Base-by-base conservation (phyloP, 2,329 filamentous ascomycete genomes). In the Xylariaceae sp. region DNA sequence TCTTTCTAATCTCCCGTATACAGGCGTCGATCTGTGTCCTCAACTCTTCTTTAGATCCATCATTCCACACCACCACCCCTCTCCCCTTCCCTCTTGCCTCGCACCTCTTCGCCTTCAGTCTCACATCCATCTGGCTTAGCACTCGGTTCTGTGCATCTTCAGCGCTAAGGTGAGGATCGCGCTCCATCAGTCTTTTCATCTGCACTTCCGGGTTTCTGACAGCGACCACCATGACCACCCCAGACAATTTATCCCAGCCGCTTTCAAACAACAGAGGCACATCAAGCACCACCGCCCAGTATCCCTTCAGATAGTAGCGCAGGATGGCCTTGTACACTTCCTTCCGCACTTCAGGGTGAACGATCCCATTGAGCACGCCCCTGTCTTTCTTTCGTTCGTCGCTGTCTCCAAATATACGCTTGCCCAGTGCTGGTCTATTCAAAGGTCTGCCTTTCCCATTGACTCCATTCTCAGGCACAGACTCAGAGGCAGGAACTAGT, bases 251-350 rank as follows among this genome's bases (percentile, higher is more conserved):
- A 72, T 99, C 94, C 73, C 96, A 86, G 2, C 86, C 85, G 63
- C 85, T 88, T 78, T 99, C 94, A 65, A 97, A 97, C 35, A 99
- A 80, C 48, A 99, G 77, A 45, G 94, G 94, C 7, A 99, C 87
- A 69, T 99, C 94, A 13, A 97, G 79, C 29, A 99, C 88, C 3
- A 96, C 91, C 0, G 92, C 92, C 91, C 93, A 94, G 68, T 85
- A 71, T 0, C 94, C 93, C 1, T 74, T 74, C 11, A 94, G 50
- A 67, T 96, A 97, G 63, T 83, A 84, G 56, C 78, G 77, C n/a
- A 91, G 67, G 51, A 97, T 82, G 41, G 82, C 78, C 64, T 81
- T 84, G 72, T 91, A 91, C 81, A 97, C 93, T 70, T 89, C 91
- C 67, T 77, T 80, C 33, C 92, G 81, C 35, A 99, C 92, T 0